Percentiles rank a stretch among this genome's conserved stretches.
phyloP scores from a whole-genome alignment of 495 filamentous ascomycete species.

The Hypoxylon cercidicola region DNA sequence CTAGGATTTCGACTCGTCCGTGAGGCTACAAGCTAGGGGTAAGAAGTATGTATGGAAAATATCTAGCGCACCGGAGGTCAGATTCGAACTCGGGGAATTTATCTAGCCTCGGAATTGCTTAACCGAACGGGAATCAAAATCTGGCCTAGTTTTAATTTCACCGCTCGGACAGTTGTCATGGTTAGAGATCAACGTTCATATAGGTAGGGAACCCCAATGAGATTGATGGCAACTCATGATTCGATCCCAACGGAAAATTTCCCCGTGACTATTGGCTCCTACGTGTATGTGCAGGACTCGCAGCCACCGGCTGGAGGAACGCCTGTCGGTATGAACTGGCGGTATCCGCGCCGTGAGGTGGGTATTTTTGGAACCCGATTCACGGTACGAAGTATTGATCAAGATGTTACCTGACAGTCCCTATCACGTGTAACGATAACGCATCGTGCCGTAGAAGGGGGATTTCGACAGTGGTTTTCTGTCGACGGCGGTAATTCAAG shows the following conservation, averaged over 20 bases:
- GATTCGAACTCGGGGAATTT: slow-evolving; percentile 31
- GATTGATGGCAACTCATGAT: slow-evolving; percentile 20
- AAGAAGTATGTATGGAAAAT: slow-evolving; percentile 30
- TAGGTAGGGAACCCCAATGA: slow-evolving; percentile 6
- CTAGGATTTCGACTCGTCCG: slow-evolving; percentile 32
- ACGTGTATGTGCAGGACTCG: slow-evolving; percentile 24
- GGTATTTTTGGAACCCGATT: slow-evolving; percentile 37
- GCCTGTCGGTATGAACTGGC: slow-evolving; percentile 39
- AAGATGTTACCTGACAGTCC: slow-evolving; percentile 19
- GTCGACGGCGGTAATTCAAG: background rate
- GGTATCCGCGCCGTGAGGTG: slow-evolving; percentile 36
- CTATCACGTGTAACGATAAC: slow-evolving; percentile 30
- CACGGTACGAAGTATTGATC: slow-evolving; percentile 24
- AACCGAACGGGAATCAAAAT: slow-evolving; percentile 30
- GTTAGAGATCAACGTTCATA: slow-evolving; percentile 11
- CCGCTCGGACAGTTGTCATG: slow-evolving; percentile 6
- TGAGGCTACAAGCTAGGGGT: slow-evolving; percentile 22
- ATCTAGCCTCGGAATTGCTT: slow-evolving; percentile 26
- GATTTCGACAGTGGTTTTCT: slow-evolving; percentile 8
- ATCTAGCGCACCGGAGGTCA: slow-evolving; percentile 31
- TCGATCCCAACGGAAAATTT: slow-evolving; percentile 19
- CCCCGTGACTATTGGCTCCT: slow-evolving; percentile 19
- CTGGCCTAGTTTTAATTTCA: slow-evolving; percentile 3
- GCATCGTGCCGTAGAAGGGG: slow-evolving; percentile 9
- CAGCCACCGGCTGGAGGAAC: slow-evolving; percentile 21